phyloP scores from a whole-genome alignment of 331 rosid genomes.

The Erythrophleum ivorense region DNA sequence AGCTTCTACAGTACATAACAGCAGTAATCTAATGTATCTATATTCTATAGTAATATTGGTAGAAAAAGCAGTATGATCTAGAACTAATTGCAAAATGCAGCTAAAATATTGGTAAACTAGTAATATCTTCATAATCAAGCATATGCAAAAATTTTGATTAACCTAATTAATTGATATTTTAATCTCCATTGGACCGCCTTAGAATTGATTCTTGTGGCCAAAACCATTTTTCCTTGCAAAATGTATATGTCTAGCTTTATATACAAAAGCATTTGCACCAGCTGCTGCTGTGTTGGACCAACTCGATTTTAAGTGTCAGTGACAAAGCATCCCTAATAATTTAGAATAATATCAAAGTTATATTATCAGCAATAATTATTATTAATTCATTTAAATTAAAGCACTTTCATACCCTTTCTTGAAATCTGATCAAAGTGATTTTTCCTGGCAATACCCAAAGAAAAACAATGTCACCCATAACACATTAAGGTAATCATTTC shows the following conservation, averaged over 20 bases:
- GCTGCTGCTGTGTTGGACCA: constrained; percentile 10
- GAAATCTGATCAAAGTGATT: neutral
- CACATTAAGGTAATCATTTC: neutral
- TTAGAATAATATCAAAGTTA: neutral
- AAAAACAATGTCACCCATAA: neutral
- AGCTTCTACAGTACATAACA: neutral
- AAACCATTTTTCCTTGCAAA: neutral
- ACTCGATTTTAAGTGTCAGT: neutral
- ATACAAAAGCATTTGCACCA: constrained; percentile 7
- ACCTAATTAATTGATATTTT: neutral
- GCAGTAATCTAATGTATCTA: constrained; percentile 23
- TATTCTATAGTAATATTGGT: constrained; percentile 29
- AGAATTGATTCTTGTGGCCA: neutral
- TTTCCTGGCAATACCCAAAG: neutral
- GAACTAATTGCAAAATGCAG: constrained; percentile 23
- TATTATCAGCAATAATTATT: constrained; percentile 1
- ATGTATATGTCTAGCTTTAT: neutral
- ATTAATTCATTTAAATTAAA: neutral
- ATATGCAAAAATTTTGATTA: neutral
- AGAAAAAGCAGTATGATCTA: constrained; percentile 11
- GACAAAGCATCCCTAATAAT: constrained; percentile 3
- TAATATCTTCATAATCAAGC: constrained; percentile 23
- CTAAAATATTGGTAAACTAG: constrained; percentile 1
- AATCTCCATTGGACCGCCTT: neutral
- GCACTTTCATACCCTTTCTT: neutral